Evolutionary conservation across 2,329 filamentous ascomycete genomes (phyloP).

Genomic region (Colletotrichum tofieldiae): DNA sequence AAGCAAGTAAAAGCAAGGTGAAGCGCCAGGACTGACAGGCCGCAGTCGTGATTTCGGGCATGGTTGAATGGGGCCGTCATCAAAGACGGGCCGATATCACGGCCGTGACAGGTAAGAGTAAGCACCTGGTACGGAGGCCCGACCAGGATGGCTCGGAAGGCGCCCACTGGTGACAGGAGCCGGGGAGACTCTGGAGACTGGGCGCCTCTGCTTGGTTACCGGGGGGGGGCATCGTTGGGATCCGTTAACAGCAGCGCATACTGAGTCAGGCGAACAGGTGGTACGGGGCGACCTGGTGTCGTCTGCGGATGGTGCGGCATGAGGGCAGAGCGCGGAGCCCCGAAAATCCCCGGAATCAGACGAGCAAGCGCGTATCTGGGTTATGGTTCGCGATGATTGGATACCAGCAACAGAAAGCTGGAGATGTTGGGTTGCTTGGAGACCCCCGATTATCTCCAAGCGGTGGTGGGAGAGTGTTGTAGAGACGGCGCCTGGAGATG

Average conservation of each 20-base stretch:
- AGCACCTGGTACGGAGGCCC: slow-evolving; percentile 33
- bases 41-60: slow-evolving; percentile 30
- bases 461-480: neutral
- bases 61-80: slow-evolving; percentile 39
- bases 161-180: slow-evolving; percentile 23
- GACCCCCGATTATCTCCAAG: slow-evolving; percentile 25
- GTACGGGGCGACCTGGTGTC: slow-evolving; percentile 19
- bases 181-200: slow-evolving; percentile 19
- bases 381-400: slow-evolving; percentile 10
- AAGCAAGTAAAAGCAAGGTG: slow-evolving; percentile 29
- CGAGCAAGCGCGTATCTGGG: slow-evolving; percentile 27
- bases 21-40: slow-evolving; percentile 12
- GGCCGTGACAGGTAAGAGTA: slow-evolving; percentile 39
- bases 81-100: slow-evolving; percentile 42
- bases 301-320: neutral
- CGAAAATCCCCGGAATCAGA: slow-evolving; percentile 33
- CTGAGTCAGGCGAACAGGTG: slow-evolving; percentile 25
- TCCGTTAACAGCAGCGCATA: slow-evolving; percentile 23
- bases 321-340: neutral
- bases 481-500: slow-evolving; percentile 19
- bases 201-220: slow-evolving; percentile 5
- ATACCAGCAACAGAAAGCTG: slow-evolving; percentile 26
- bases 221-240: neutral
- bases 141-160: slow-evolving; percentile 34
- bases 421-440: slow-evolving; percentile 29